Evolutionary conservation across 169 alveolate genomes (phyloP).

Genomic region (Babesia bigemina): DNA sequence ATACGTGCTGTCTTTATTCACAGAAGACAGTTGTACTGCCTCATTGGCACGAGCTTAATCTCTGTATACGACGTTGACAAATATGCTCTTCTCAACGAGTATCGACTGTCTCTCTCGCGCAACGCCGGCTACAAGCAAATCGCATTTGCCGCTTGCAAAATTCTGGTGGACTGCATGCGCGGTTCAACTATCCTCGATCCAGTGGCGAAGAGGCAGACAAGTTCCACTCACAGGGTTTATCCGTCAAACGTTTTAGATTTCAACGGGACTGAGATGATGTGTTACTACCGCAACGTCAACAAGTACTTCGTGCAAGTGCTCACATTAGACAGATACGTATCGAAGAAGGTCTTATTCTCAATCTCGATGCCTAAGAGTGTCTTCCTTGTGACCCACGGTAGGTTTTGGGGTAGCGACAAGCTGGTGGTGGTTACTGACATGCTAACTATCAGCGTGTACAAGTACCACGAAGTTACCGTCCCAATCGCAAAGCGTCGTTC

Average conservation of each 20-base stretch:
- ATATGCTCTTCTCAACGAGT: slow-evolving; percentile 22
- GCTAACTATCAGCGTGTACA: slow-evolving; percentile 32
- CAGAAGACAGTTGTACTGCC: slow-evolving; percentile 32
- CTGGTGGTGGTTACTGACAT: slow-evolving; percentile 49
- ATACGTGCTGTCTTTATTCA: slow-evolving; percentile 51
- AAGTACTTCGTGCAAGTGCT: slow-evolving; percentile 35
- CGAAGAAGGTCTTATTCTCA: slow-evolving; percentile 42
- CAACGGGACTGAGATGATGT: slow-evolving; percentile 55
- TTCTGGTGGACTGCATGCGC: slow-evolving; percentile 35
- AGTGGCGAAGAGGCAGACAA: slow-evolving; percentile 34
- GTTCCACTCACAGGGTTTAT: slow-evolving; percentile 31
- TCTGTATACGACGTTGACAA: slow-evolving; percentile 48
- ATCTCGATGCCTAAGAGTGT: slow-evolving; percentile 46
- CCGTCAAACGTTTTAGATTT: slow-evolving; percentile 55
- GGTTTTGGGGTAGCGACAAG: slow-evolving; percentile 42
- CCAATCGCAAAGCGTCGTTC: slow-evolving; percentile 29
- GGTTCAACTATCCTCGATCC: slow-evolving; percentile 46
- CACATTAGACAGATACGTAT: neutral
- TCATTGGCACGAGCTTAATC: slow-evolving; percentile 58
- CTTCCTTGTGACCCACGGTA: slow-evolving; percentile 51
- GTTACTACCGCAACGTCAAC: slow-evolving; percentile 46
- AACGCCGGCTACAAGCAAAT: slow-evolving; percentile 44
- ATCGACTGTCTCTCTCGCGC: slow-evolving; percentile 28
- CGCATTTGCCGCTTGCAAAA: slow-evolving; percentile 21
- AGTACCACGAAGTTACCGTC: slow-evolving; percentile 15